Conservation (phyloP, 208 protist species). For the Leptomonas pyrrhocoris region DNA sequence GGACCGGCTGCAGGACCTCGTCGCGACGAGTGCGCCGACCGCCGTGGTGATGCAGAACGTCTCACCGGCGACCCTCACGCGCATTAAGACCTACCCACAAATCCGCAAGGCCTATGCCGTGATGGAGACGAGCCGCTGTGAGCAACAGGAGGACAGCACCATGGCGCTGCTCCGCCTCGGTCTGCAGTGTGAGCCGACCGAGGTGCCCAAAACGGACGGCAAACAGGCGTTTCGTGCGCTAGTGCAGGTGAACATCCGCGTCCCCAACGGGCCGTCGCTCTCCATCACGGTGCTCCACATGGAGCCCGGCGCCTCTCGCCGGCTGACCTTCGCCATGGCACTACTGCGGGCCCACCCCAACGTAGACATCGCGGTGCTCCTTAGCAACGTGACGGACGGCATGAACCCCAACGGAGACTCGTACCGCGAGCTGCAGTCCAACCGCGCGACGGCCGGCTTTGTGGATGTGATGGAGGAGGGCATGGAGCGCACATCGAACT, state of each 20-base stretch:
- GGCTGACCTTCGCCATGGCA: conserved; percentile 41
- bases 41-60: conserved; percentile 78
- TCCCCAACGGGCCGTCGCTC: conserved; percentile 38
- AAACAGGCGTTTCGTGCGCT: conserved; percentile 44
- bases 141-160: conserved; percentile 62
- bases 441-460: conserved; percentile 55
- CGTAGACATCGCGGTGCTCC: conserved; percentile 50
- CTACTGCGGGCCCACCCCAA: conserved; percentile 44
- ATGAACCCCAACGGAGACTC: conserved; percentile 37
- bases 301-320: conserved; percentile 46
- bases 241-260: conserved; percentile 54
- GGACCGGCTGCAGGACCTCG: conserved; percentile 62
- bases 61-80: conserved; percentile 38
- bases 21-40: conserved; percentile 48
- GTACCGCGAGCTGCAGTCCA: conserved; percentile 51
- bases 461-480: conserved; percentile 74
- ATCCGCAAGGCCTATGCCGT: conserved; percentile 75
- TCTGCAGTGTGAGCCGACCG: conserved; percentile 55
- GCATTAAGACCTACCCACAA: conserved; percentile 56
- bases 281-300: conserved; percentile 60
- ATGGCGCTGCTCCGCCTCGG: conserved; percentile 67
- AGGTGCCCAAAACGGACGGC: conserved; percentile 55
- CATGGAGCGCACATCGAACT: conserved; percentile 39
- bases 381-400: conserved; percentile 70
- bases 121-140: conserved; percentile 58